Percentiles rank a stretch among this genome's conserved stretches.
These are phyloP conservation scores for Fusarium circinatum DNA, from an alignment of 2,329 filamentous ascomycete genomes.

Conservation along the genomic window DNA sequence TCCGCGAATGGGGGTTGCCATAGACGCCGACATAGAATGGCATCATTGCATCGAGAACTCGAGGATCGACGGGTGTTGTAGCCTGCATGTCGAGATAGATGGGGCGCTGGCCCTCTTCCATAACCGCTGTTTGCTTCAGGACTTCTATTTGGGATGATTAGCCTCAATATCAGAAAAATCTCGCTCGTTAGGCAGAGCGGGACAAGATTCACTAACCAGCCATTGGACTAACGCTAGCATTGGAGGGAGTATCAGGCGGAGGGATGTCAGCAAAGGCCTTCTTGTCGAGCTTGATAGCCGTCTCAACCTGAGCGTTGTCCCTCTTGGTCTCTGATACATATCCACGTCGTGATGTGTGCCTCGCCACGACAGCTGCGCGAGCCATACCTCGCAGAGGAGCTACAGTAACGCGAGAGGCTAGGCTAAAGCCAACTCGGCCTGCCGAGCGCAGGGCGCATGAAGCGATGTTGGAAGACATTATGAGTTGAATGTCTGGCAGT, in stretches of 20 bases:
- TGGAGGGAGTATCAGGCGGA: constrained; percentile 45
- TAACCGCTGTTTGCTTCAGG: constrained; percentile 88
- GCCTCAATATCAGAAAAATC: not conserved
- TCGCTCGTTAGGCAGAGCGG: not conserved
- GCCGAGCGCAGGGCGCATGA: constrained; percentile 80
- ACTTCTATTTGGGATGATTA: constrained; percentile 64
- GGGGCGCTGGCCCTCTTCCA: constrained; percentile 91
- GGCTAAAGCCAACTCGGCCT: constrained; percentile 66
- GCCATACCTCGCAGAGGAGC: constrained; percentile 45
- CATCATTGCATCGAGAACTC: constrained; percentile 96
- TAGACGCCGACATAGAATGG: constrained; percentile 94
- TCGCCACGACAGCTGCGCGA: constrained; percentile 45
- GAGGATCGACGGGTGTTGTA: constrained; percentile 92
- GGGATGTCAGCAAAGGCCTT: constrained; percentile 76
- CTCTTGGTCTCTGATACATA: constrained; percentile 89
- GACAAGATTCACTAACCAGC: constrained; percentile 56
- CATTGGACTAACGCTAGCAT: constrained; percentile 81
- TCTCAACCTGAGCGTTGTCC: constrained; percentile 85
- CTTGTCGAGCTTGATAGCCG: constrained; percentile 86
- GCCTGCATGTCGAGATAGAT: constrained; percentile 99
- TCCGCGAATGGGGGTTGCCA: constrained; percentile 96
- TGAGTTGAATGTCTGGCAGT: constrained; percentile 36
- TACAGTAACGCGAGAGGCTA: constrained; percentile 53
- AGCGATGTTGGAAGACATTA: constrained; percentile 73
- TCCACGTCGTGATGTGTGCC: constrained; percentile 59